A percentile compares a stretch with the other conserved stretches of the same genome.
These are phyloP conservation scores for Mesembryanthemum crystallinum DNA, from an alignment of 148 eudicot species.

Conservation along the genomic window DNA sequence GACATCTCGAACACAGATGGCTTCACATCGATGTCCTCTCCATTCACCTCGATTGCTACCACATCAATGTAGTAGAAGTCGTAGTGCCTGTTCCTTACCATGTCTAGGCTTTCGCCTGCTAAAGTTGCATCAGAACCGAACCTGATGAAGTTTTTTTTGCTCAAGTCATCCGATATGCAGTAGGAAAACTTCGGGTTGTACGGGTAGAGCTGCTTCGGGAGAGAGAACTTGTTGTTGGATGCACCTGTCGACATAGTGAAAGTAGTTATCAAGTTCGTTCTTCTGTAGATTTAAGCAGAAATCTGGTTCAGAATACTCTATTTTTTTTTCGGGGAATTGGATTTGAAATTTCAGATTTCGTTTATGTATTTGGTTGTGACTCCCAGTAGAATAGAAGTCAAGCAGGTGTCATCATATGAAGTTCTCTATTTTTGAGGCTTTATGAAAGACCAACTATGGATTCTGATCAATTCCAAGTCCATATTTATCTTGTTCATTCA, in stretches of 20 bases:
- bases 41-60: background rate
- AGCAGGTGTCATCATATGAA: too few relatives aligned
- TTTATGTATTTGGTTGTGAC: too few relatives aligned
- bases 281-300: too few relatives aligned
- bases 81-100: background rate
- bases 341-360: background rate
- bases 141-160: background rate
- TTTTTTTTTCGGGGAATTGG: too few relatives aligned
- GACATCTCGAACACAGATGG: constrained; percentile 5
- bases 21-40: background rate
- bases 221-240: background rate
- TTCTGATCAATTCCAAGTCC: too few relatives aligned
- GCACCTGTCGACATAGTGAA: background rate
- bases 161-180: background rate
- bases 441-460: too few relatives aligned
- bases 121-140: background rate
- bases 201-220: constrained; percentile 6
- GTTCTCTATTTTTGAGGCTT: too few relatives aligned
- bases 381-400: too few relatives aligned
- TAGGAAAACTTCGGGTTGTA: constrained; percentile 9
- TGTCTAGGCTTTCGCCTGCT: background rate
- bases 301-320: too few relatives aligned
- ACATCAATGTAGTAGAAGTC: constrained; percentile 11
- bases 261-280: background rate
- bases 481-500: too few relatives aligned